Conservation (phyloP, 2,329 filamentous ascomycete genomes). For the Xylariaceae sp. region DNA sequence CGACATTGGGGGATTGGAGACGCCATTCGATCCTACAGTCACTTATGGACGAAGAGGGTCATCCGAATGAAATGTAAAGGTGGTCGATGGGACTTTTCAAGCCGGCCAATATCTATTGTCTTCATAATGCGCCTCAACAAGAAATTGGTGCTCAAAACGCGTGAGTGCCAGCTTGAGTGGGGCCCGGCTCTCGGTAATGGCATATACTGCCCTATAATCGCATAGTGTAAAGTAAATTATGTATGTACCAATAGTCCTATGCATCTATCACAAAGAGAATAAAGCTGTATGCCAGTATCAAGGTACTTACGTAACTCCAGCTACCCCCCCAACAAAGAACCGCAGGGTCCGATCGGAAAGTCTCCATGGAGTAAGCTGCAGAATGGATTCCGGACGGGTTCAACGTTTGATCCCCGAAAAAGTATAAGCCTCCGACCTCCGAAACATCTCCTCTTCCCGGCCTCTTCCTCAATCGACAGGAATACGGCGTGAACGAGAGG, state of each 20-base stretch:
- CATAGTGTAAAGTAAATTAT: no score
- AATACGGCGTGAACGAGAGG: conserved; percentile 6
- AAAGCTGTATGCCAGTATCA: no score
- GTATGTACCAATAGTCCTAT: no score
- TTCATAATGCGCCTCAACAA: neutral
- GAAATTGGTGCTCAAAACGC: neutral
- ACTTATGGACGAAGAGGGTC: neutral
- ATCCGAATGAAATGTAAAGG: no score
- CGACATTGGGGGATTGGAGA: conserved; percentile 22
- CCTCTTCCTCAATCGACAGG: neutral
- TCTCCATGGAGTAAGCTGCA: conserved; percentile 25
- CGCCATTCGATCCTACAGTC: conserved; percentile 18
- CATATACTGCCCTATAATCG: no score
- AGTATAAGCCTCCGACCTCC: conserved; percentile 21
- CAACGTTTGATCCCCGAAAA: conserved; percentile 14
- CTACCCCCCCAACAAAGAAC: neutral
- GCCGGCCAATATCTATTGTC: neutral
- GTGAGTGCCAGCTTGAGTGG: neutral
- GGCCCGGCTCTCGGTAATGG: neutral
- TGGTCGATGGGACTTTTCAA: neutral
- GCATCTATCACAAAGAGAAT: no score
- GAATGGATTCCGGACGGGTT: conserved; percentile 1
- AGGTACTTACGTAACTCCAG: neutral
- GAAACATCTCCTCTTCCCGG: neutral
- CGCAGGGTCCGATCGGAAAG: conserved; percentile 17